phyloP scores from a whole-genome alignment of 2,329 filamentous ascomycete genomes.

The Calonectria pseudoturangicola region DNA sequence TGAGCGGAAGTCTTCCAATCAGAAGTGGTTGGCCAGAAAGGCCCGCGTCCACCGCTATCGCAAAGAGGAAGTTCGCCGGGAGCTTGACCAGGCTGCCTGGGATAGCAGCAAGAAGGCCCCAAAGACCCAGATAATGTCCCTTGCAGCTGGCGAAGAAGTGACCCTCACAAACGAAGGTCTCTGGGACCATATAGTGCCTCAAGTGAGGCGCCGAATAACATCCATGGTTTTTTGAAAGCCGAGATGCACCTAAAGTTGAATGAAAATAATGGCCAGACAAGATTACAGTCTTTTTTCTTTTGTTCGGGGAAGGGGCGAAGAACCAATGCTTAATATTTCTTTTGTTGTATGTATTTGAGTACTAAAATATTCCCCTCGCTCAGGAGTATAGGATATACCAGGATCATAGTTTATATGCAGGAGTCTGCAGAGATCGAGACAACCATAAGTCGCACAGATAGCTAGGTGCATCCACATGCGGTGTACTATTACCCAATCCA shows the following conservation, averaged over 20 bases:
- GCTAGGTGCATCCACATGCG: neutral
- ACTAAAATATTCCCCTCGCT: constrained; percentile 1
- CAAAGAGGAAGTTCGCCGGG: constrained; percentile 65
- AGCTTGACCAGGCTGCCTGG: constrained; percentile 48
- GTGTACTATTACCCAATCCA: neutral
- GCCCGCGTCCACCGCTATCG: constrained; percentile 68
- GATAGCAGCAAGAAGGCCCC: constrained; percentile 33
- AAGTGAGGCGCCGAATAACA: constrained; percentile 6
- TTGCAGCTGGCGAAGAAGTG: constrained; percentile 66
- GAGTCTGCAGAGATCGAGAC: neutral
- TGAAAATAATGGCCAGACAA: neutral
- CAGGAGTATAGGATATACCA: constrained; percentile 24
- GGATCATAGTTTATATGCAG: neutral
- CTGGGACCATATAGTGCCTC: constrained; percentile 44
- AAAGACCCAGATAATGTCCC: constrained; percentile 63
- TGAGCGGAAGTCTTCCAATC: constrained; percentile 69
- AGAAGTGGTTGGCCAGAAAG: constrained; percentile 70
- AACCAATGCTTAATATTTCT: constrained; percentile 5
- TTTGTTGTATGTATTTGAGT: neutral
- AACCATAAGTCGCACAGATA: neutral
- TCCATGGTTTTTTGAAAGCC: constrained; percentile 24
- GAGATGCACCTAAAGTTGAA: neutral
- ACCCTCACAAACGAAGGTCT: constrained; percentile 64
- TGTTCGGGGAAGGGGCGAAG: no score
- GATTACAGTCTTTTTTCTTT: neutral